Evolutionary conservation across 1,284 basidiomycete genomes (phyloP).

Genomic region (Ustilago lituana): DNA sequence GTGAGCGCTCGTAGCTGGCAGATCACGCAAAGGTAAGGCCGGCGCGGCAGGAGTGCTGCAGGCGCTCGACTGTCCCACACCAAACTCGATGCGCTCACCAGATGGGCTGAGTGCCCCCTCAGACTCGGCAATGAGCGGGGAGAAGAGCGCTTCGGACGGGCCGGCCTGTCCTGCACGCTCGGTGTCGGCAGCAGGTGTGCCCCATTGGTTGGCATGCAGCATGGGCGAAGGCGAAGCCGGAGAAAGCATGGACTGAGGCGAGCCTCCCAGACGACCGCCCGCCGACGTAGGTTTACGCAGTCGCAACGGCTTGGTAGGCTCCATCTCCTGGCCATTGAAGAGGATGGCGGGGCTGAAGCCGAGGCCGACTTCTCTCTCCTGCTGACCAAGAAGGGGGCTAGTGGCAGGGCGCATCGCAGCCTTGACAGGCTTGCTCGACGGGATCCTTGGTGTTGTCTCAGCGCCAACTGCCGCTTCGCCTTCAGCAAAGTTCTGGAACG

Average conservation of each 20-base stretch:
- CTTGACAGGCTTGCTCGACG: slow-evolving; percentile 5
- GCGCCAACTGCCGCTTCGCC: background rate
- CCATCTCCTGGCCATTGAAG: slow-evolving; percentile 40
- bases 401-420: slow-evolving; percentile 19
- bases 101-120: slow-evolving; percentile 9
- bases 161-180: background rate
- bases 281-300: slow-evolving; percentile 34
- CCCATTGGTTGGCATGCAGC: slow-evolving; percentile 36
- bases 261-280: slow-evolving; percentile 30
- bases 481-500: slow-evolving; percentile 1
- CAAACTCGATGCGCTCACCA: slow-evolving; percentile 32
- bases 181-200: background rate
- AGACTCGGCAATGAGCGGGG: slow-evolving; percentile 16
- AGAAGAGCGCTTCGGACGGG: slow-evolving; percentile 15
- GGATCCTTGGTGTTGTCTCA: slow-evolving; percentile 26
- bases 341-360: slow-evolving; percentile 42
- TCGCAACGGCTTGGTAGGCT: slow-evolving; percentile 38
- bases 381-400: slow-evolving; percentile 23
- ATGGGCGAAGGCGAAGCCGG: slow-evolving; percentile 37
- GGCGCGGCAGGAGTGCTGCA: slow-evolving; percentile 15
- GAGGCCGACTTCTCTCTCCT: slow-evolving; percentile 4
- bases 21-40: background rate
- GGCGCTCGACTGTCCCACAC: slow-evolving; percentile 9
- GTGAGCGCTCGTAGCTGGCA: slow-evolving; percentile 1
- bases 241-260: slow-evolving; percentile 20